These are phyloP conservation scores for Penicillium janthinellum DNA, from an alignment of 2,329 filamentous ascomycete species.

Conservation along the genomic window DNA sequence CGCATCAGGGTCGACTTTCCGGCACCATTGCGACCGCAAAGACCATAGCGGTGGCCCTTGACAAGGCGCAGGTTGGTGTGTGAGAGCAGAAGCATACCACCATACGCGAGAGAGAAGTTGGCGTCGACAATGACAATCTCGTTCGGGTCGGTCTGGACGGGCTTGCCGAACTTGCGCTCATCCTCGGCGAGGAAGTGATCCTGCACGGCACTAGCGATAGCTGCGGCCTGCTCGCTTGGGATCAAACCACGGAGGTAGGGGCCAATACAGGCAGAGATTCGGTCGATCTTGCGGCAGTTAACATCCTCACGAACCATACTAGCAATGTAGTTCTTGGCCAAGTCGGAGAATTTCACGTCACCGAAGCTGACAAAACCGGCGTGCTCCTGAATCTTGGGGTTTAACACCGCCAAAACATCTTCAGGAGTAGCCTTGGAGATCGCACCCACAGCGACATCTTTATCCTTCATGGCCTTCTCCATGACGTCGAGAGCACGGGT, in stretches of 20 bases:
- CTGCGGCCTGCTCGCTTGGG: constrained; percentile 62
- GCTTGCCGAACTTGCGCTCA: constrained; percentile 79
- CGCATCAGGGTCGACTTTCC: constrained; percentile 99
- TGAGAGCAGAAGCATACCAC: constrained; percentile 93
- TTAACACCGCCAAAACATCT: constrained; percentile 73
- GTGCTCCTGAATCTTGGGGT: constrained; percentile 72
- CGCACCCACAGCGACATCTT: constrained; percentile 57
- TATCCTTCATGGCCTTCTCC: constrained; percentile 83
- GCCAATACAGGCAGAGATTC: constrained; percentile 68
- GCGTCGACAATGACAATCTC: constrained; percentile 97
- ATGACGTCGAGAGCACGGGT: constrained; percentile 82
- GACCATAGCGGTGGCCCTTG: constrained; percentile 95
- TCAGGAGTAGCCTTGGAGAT: constrained; percentile 66
- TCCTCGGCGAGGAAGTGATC: constrained; percentile 81
- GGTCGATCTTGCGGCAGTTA: constrained; percentile 75
- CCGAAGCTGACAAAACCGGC: constrained; percentile 66
- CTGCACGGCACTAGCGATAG: constrained; percentile 73
- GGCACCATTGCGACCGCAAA: constrained; percentile 94
- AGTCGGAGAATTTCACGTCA: constrained; percentile 62
- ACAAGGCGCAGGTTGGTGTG: constrained; percentile 93
- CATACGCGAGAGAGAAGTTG: constrained; percentile 95
- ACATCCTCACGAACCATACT: constrained; percentile 86
- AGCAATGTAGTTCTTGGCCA: constrained; percentile 72
- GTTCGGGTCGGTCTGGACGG: constrained; percentile 84
- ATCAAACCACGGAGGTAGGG: constrained; percentile 77